Evolutionary conservation across 768 basidiomycete species (phyloP).

Genomic region (Paxillus ammoniavirescens): DNA sequence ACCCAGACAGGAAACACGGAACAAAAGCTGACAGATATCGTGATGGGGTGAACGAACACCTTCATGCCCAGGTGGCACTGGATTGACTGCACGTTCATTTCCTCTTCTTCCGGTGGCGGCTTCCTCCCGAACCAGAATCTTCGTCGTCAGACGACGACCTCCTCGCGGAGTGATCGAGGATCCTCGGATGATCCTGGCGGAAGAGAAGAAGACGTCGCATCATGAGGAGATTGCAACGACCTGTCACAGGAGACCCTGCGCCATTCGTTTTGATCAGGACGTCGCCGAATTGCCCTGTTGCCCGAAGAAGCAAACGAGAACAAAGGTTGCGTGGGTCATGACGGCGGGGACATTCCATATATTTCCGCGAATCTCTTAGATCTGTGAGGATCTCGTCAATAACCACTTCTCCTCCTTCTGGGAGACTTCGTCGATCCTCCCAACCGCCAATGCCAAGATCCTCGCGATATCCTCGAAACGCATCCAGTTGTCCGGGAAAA

Average conservation of each 20-base stretch:
- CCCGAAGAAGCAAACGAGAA: neutral
- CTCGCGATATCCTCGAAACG: too few species aligned
- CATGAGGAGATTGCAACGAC: too few species aligned
- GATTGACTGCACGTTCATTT: too few species aligned
- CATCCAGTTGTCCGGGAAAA: slow-evolving; percentile 17
- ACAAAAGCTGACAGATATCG: too few species aligned
- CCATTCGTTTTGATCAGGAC: slow-evolving; percentile 10
- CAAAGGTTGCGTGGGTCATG: neutral
- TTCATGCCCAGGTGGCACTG: too few species aligned
- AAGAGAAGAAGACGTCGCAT: slow-evolving; percentile 1
- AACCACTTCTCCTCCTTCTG: too few species aligned
- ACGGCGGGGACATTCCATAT: slow-evolving; percentile 25
- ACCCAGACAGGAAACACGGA: too few species aligned
- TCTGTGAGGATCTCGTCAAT: too few species aligned
- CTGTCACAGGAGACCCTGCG: slow-evolving; percentile 7
- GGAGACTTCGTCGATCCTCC: too few species aligned
- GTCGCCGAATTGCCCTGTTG: neutral
- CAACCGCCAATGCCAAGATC: slow-evolving; percentile 26
- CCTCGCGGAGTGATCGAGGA: too few species aligned
- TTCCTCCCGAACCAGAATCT: neutral
- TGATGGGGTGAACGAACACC: too few species aligned
- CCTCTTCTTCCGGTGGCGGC: slow-evolving; percentile 1
- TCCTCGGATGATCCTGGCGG: neutral
- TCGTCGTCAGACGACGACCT: neutral
- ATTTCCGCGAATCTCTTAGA: too few species aligned